Evolutionary conservation across 805 yeast species (phyloP).

Genomic region (Saccharomycopsis schoenii): DNA sequence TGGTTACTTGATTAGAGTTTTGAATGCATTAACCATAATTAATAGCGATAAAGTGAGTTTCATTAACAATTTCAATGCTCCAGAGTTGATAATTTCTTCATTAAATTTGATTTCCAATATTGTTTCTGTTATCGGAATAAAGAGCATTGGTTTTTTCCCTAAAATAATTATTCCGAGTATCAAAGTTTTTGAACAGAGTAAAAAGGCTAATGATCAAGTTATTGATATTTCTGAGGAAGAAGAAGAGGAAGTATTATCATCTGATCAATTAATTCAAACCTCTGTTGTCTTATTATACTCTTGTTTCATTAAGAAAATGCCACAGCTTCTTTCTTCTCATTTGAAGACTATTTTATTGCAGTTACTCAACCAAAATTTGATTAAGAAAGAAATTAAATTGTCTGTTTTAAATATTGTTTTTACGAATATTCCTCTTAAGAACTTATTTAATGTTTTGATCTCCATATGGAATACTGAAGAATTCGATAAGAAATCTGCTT

Average conservation of each 20-base stretch:
- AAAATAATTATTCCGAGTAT: slow-evolving; percentile 72
- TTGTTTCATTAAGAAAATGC: slow-evolving; percentile 69
- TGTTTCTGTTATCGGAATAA: slow-evolving; percentile 71
- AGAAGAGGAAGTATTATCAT: slow-evolving; percentile 22
- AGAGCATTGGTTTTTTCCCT: slow-evolving; percentile 75
- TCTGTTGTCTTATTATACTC: slow-evolving; percentile 65
- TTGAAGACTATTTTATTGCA: slow-evolving; percentile 51
- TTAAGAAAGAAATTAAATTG: slow-evolving; percentile 50
- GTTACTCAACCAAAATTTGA: slow-evolving; percentile 45
- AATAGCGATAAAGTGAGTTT: slow-evolving; percentile 33
- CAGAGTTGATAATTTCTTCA: slow-evolving; percentile 65
- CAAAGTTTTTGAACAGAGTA: slow-evolving; percentile 40
- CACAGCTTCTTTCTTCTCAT: slow-evolving; percentile 70
- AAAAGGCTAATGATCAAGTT: slow-evolving; percentile 24
- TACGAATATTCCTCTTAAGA: slow-evolving; percentile 56
- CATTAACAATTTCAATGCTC: slow-evolving; percentile 32
- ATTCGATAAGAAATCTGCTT: slow-evolving; percentile 32
- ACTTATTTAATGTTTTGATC: slow-evolving; percentile 51
- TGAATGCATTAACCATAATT: slow-evolving; percentile 35
- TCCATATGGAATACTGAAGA: slow-evolving; percentile 46
- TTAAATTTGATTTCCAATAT: slow-evolving; percentile 62
- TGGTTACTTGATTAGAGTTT: slow-evolving; percentile 36
- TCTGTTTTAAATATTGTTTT: slow-evolving; percentile 53
- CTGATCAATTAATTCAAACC: slow-evolving; percentile 44
- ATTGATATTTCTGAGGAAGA: slow-evolving; percentile 21